Percentiles rank a stretch among this genome's conserved stretches.
phyloP scores from a whole-genome alignment of 2,329 filamentous ascomycete species.

The Davidsoniella neocaledoniae region DNA sequence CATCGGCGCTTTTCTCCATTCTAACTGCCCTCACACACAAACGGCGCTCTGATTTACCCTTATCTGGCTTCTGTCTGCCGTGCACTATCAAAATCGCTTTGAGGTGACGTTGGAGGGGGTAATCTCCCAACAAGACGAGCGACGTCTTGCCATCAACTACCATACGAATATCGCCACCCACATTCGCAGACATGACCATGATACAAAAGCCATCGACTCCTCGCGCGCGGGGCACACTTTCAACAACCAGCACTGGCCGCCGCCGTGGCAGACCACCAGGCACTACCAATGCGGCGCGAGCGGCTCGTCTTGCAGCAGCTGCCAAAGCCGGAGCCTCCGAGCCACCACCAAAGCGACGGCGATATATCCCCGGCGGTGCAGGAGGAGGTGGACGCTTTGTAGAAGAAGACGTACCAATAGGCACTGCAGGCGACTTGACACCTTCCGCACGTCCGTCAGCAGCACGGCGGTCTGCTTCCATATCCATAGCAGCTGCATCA shows the following conservation, averaged over 20 bases:
- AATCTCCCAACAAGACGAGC: not conserved
- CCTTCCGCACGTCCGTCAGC: constrained; percentile 19
- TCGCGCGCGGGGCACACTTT: constrained; percentile 24
- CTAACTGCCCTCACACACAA: too few species aligned
- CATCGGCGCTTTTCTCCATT: too few species aligned
- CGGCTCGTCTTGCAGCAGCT: constrained; percentile 21
- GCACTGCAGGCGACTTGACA: not conserved
- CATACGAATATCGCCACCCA: not conserved
- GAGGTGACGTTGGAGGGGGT: too few species aligned
- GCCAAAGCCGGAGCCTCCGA: constrained; percentile 27
- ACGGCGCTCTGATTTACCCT: too few species aligned
- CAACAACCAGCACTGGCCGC: constrained; percentile 22
- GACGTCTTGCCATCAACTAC: too few species aligned
- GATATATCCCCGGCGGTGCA: constrained; percentile 74
- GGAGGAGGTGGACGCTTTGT: constrained; percentile 75
- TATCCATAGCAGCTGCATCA: constrained; percentile 1
- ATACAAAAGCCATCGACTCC: constrained; percentile 11
- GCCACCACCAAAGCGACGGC: constrained; percentile 51
- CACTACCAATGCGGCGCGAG: constrained; percentile 25
- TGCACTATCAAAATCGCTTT: too few species aligned
- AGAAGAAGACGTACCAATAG: constrained; percentile 40
- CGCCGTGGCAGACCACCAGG: constrained; percentile 31
- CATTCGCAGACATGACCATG: not conserved
- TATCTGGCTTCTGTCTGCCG: too few species aligned
- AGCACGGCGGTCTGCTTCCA: constrained; percentile 20